Evolutionary conservation across 257 asterid species (phyloP).

Genomic region (Solanum habrochaites): DNA sequence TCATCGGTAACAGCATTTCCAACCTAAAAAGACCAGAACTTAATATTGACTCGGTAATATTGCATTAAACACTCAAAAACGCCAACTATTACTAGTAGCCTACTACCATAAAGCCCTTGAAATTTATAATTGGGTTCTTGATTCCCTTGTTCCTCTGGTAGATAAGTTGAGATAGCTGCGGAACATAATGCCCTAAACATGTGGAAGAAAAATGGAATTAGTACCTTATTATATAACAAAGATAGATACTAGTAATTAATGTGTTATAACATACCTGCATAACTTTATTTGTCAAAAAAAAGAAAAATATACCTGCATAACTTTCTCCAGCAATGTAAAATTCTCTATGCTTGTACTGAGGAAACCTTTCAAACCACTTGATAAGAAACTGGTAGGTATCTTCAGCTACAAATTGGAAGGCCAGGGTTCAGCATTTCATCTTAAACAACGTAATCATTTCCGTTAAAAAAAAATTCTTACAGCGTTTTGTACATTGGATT

Average conservation of each 20-base stretch:
- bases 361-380: slow-evolving; percentile 95
- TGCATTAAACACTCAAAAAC: not conserved
- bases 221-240: not conserved
- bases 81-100: not conserved
- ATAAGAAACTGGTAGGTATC: slow-evolving; percentile 70
- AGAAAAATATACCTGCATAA: slow-evolving; percentile 55
- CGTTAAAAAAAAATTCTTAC: not conserved
- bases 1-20: slow-evolving; percentile 98
- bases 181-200: slow-evolving; percentile 83
- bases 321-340: slow-evolving; percentile 96
- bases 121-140: slow-evolving; percentile 59
- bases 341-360: slow-evolving; percentile 83
- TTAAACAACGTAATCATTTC: not conserved
- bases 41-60: not conserved
- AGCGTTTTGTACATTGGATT: not conserved
- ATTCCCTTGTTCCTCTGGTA: slow-evolving; percentile 61
- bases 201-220: not conserved
- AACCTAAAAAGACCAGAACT: slow-evolving; percentile 34
- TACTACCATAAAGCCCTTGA: slow-evolving; percentile 89
- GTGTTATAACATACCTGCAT: slow-evolving; percentile 45
- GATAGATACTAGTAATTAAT: not conserved
- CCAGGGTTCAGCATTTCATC: slow-evolving; percentile 3
- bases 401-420: slow-evolving; percentile 52
- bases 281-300: slow-evolving; percentile 28
- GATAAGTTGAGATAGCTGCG: slow-evolving; percentile 75